Conservation (phyloP, 106 monocot genomes). For the Acorus calamus region DNA sequence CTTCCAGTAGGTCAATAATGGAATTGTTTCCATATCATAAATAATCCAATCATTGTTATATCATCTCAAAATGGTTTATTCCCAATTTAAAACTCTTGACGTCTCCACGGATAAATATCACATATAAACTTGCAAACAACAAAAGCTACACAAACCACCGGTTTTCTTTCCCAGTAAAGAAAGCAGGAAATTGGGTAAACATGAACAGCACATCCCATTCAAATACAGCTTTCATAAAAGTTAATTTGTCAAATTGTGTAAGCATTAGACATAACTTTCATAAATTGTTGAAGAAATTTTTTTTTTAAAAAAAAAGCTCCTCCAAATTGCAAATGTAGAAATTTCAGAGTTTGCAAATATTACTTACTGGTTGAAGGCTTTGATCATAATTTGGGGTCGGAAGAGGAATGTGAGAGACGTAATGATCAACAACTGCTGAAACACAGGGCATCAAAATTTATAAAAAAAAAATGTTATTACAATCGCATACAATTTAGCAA, state of each 20-base stretch:
- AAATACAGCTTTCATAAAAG: neutral
- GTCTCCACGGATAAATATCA: no score
- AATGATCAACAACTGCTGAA: slow-evolving; percentile 22
- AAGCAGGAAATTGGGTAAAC: neutral
- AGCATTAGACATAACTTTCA: neutral
- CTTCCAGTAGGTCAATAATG: no score
- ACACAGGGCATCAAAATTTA: neutral
- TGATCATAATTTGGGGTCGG: slow-evolving; percentile 8
- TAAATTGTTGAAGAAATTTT: neutral
- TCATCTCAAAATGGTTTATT: no score
- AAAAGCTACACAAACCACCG: neutral
- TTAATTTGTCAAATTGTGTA: neutral
- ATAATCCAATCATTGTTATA: no score
- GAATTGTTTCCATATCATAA: no score
- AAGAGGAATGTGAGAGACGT: neutral
- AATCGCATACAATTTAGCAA: no score
- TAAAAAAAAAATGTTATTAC: neutral
- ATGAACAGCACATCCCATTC: neutral
- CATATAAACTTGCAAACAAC: neutral
- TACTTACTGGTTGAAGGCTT: slow-evolving; percentile 19
- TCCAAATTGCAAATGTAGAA: neutral
- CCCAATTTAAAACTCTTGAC: no score
- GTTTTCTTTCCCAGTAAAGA: neutral
- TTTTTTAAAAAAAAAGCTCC: neutral
- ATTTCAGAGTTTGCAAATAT: neutral